Evolutionary conservation across 345 rosid genomes (phyloP).

Genomic region (Triadica sebifera): DNA sequence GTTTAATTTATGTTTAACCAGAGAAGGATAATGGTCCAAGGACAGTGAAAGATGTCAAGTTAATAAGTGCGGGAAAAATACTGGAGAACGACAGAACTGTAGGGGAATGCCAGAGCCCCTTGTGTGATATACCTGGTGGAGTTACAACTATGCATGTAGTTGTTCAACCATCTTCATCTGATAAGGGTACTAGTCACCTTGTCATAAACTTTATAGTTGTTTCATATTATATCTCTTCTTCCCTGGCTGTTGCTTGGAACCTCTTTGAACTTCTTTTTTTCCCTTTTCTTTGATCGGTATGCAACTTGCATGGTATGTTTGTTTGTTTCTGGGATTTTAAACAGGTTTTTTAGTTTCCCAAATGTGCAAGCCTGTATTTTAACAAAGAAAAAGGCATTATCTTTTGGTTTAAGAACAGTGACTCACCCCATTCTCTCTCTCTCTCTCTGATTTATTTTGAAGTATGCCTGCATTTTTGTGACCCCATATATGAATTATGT

Average conservation of each 20-base stretch:
- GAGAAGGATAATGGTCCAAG: conserved; percentile 86
- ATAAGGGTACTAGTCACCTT: conserved; percentile 53
- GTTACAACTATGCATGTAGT: conserved; percentile 97
- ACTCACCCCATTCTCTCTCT: not conserved
- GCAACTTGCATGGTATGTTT: conserved; percentile 5
- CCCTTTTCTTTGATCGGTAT: not conserved
- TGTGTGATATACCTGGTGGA: conserved; percentile 73
- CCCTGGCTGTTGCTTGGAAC: conserved; percentile 5
- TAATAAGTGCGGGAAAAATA: conserved; percentile 91
- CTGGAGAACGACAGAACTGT: conserved; percentile 81
- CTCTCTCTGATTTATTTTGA: conserved; percentile 1
- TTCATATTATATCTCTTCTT: not conserved
- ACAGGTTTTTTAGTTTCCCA: not conserved
- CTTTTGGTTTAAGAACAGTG: not conserved
- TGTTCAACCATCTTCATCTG: conserved; percentile 71
- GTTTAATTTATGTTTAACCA: conserved; percentile 24
- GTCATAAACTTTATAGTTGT: not conserved
- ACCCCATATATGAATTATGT: not conserved
- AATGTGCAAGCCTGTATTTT: not conserved
- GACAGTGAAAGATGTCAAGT: conserved; percentile 84
- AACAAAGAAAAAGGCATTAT: not conserved
- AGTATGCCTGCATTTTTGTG: not conserved
- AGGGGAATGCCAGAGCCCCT: conserved; percentile 78
- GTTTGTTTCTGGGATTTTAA: not conserved
- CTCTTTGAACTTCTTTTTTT: not conserved